Conservation (phyloP, 2,329 filamentous ascomycete genomes). For the Domatiomyces catenatus region DNA sequence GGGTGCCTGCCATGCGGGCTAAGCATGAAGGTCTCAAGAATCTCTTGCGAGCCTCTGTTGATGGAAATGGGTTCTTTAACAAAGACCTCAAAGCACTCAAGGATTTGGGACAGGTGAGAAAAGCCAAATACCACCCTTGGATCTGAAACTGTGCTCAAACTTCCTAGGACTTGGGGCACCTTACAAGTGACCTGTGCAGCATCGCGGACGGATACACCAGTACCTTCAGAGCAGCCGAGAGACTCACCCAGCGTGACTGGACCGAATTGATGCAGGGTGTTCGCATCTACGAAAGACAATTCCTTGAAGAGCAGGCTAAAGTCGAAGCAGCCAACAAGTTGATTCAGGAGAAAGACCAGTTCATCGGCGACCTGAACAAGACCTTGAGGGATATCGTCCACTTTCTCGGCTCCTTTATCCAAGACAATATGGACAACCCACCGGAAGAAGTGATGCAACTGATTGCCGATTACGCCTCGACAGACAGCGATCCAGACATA, state of each 20-base stretch:
- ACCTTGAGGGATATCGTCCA: constrained; percentile 8
- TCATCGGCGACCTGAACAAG: constrained; percentile 7
- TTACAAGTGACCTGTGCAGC: constrained; percentile 5
- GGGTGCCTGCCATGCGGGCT: constrained; percentile 10
- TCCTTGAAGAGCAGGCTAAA: constrained; percentile 2
- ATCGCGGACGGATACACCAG: constrained; percentile 8
- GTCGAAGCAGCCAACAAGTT: constrained; percentile 7
- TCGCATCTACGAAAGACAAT: constrained; percentile 7
- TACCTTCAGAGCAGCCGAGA: constrained; percentile 10
- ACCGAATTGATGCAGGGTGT: constrained; percentile 5
- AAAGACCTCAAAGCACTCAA: background rate
- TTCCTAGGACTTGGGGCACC: constrained; percentile 6
- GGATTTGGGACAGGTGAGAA: background rate
- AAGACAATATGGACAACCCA: constrained; percentile 7
- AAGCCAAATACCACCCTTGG: background rate
- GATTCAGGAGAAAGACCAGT: constrained; percentile 5
- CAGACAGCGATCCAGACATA: background rate
- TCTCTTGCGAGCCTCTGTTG: constrained; percentile 7
- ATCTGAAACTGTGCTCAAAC: background rate
- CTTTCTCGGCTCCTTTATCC: constrained; percentile 10
- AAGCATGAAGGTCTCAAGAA: constrained; percentile 6
- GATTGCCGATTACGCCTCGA: constrained; percentile 7
- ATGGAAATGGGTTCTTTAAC: constrained; percentile 6
- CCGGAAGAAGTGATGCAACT: constrained; percentile 9
- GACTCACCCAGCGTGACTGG: constrained; percentile 10